A percentile compares a stretch with the other conserved stretches of the same genome.
Conservation (phyloP, 179 eudicot species). For the Nepenthes alata region DNA sequence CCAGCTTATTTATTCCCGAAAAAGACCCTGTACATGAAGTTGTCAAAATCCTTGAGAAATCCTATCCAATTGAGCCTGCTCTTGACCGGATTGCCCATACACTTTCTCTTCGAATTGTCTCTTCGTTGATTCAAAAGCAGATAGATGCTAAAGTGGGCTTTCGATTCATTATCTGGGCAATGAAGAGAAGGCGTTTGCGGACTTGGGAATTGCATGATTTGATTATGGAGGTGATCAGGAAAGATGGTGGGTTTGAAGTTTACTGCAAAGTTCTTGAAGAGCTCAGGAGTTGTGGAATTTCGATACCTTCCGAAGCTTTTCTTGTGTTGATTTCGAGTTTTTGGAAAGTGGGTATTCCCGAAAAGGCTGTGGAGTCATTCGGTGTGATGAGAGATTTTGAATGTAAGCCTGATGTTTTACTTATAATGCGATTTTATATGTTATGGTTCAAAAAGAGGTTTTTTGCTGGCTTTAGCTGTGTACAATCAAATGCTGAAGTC, state of each 20-base stretch:
- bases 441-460: constrained; percentile 41
- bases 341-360: constrained; percentile 31
- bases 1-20: constrained; percentile 1
- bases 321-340: constrained; percentile 42
- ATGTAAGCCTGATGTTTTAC: constrained; percentile 42
- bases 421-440: constrained; percentile 45
- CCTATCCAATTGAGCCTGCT: constrained; percentile 33
- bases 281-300: constrained; percentile 18
- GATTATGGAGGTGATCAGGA: constrained; percentile 26
- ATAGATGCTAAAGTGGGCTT: constrained; percentile 29
- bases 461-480: constrained; percentile 50
- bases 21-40: constrained; percentile 18
- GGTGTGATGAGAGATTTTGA: constrained; percentile 54
- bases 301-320: constrained; percentile 38
- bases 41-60: constrained; percentile 19
- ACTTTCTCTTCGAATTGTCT: constrained; percentile 20
- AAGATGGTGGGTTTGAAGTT: constrained; percentile 29
- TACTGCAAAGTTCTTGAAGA: constrained; percentile 52
- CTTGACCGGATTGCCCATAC: constrained; percentile 27
- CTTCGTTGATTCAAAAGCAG: constrained; percentile 26
- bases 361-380: constrained; percentile 56
- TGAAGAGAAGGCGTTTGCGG: constrained; percentile 14
- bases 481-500: constrained; percentile 66
- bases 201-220: constrained; percentile 27
- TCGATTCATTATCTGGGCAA: constrained; percentile 64